phyloP scores from a whole-genome alignment of 2,329 filamentous ascomycete genomes.

The Calonectria montana region DNA sequence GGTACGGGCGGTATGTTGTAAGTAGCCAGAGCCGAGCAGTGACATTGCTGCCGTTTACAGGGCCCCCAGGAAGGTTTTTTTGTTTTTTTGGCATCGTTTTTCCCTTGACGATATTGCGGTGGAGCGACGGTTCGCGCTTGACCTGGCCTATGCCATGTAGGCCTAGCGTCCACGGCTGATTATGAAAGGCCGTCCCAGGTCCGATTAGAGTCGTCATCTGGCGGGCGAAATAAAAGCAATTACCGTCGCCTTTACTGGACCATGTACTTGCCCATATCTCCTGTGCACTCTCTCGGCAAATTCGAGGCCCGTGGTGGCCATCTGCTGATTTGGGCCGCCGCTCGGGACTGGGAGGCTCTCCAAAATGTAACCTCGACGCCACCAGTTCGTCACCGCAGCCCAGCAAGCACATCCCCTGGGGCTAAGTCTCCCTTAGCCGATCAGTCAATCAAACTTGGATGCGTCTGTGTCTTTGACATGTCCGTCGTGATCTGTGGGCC shows the following conservation, averaged over 20 bases:
- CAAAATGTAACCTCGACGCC: conserved; percentile 8
- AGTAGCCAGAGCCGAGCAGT: not conserved
- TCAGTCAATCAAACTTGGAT: not conserved
- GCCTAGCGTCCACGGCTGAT: not conserved
- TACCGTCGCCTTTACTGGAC: not conserved
- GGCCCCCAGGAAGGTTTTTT: conserved; percentile 4
- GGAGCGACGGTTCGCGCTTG: conserved; percentile 11
- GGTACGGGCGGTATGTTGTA: not conserved
- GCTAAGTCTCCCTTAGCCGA: not conserved
- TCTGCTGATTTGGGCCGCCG: not conserved
- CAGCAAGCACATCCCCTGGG: not conserved
- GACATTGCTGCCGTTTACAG: conserved; percentile 1
- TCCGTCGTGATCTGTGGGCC: not conserved
- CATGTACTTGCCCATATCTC: not conserved
- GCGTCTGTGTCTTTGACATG: conserved; percentile 7
- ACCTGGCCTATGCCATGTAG: not conserved
- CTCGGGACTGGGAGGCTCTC: not conserved
- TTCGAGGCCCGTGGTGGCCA: not conserved
- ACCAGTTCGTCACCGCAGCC: conserved; percentile 14
- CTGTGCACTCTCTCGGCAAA: not conserved
- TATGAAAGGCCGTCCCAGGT: not conserved
- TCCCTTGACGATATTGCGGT: conserved; percentile 19
- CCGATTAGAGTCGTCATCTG: not conserved
- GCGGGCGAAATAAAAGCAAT: not conserved
- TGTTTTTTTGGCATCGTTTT: not conserved